A percentile compares a stretch with the other conserved stretches of the same genome.
phyloP scores from a whole-genome alignment of 2,329 filamentous ascomycete genomes.

The Alternaria postmessia region DNA sequence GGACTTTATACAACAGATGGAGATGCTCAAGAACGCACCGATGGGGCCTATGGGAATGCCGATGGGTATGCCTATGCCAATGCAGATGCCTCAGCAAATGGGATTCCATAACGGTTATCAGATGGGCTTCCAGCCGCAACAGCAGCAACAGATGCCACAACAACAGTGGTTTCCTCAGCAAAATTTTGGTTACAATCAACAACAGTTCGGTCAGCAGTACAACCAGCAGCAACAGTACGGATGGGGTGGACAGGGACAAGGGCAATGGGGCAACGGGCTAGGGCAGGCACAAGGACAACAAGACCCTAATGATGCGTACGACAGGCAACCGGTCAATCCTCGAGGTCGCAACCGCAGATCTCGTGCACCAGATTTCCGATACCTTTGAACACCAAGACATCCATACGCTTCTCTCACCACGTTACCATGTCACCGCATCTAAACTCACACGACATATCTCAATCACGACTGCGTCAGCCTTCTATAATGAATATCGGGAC shows the following conservation, averaged over 20 bases:
- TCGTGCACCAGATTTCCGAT: conserved; percentile 78
- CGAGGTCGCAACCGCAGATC: conserved; percentile 81
- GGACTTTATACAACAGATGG: conserved; percentile 57
- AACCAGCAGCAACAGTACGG: conserved; percentile 20
- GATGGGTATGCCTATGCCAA: conserved; percentile 18
- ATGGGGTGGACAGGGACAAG: conserved; percentile 14
- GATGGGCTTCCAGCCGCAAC: conserved; percentile 21
- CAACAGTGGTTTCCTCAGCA: conserved; percentile 64
- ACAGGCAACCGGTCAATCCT: conserved; percentile 94
- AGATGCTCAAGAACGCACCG: conserved; percentile 52
- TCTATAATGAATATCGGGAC: conserved; percentile 73
- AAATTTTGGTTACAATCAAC: conserved; percentile 18
- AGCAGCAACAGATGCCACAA: conserved; percentile 12
- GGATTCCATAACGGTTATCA: conserved; percentile 8
- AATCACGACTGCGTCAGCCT: conserved; percentile 90
- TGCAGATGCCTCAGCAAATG: conserved; percentile 21
- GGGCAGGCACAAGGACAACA: conserved; percentile 7
- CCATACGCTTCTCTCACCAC: conserved; percentile 6
- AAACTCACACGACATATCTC: conserved; percentile 13
- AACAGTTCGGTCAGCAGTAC: conserved; percentile 12
- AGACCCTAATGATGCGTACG: conserved; percentile 72
- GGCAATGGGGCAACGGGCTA: conserved; percentile 12
- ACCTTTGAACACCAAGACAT: conserved; percentile 15
- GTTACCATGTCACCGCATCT: conserved; percentile 5
- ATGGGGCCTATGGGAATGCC: conserved; percentile 44